phyloP scores from a whole-genome alignment of 805 yeast species.

The Nakazawaea ambrosiae region DNA sequence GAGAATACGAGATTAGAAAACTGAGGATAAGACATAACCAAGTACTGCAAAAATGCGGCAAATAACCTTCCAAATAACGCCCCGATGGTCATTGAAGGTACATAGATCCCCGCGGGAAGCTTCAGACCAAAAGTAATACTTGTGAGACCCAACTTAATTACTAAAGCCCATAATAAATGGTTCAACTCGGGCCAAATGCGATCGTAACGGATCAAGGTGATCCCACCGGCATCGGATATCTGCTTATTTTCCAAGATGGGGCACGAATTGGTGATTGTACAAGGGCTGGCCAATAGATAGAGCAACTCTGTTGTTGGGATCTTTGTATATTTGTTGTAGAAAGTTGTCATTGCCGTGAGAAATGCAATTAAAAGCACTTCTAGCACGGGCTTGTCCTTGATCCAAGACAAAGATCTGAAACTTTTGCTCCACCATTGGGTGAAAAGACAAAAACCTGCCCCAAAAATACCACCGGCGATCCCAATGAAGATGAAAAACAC shows the following conservation, averaged over 20 bases:
- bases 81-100: conserved; percentile 59
- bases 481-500: conserved; percentile 40
- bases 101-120: conserved; percentile 54
- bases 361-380: conserved; percentile 40
- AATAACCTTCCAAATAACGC: conserved; percentile 50
- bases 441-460: conserved; percentile 42
- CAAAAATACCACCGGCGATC: conserved; percentile 45
- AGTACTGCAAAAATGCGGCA: conserved; percentile 35
- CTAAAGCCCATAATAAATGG: conserved; percentile 32
- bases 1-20: no score
- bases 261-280: conserved; percentile 23
- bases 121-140: conserved; percentile 50
- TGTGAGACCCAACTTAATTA: conserved; percentile 38
- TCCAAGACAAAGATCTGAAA: conserved; percentile 26
- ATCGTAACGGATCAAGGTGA: conserved; percentile 12
- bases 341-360: conserved; percentile 39
- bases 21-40: conserved; percentile 21
- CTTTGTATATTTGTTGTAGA: conserved; percentile 41
- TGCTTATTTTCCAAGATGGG: conserved; percentile 17
- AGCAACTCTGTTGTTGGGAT: conserved; percentile 43
- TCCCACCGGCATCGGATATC: conserved; percentile 5
- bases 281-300: conserved; percentile 43
- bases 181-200: conserved; percentile 26
- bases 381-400: conserved; percentile 30
- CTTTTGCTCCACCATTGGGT: conserved; percentile 37